Evolutionary conservation across 2,329 filamentous ascomycete species (phyloP).

Genomic region (Botryotinia globosa): DNA sequence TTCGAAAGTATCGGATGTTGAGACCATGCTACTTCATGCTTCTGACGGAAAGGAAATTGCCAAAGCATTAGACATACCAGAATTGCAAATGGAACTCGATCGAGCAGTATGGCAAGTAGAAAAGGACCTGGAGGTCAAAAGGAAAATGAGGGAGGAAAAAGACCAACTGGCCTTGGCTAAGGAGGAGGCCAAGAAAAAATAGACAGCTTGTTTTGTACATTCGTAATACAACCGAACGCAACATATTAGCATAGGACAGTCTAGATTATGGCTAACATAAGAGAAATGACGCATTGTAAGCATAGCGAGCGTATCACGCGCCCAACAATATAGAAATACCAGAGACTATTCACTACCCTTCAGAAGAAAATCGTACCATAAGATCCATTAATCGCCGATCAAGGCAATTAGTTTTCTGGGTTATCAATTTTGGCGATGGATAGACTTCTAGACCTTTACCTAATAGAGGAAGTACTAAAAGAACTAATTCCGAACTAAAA

Average conservation of each 20-base stretch:
- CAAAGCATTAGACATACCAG: conserved; percentile 62
- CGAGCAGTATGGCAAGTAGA: conserved; percentile 74
- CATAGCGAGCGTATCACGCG: conserved; percentile 7
- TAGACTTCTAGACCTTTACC: not conserved
- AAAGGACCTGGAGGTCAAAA: conserved; percentile 35
- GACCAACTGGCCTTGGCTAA: conserved; percentile 26
- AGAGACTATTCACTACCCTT: conserved; percentile 3
- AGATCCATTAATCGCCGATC: not conserved
- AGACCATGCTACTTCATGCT: conserved; percentile 47
- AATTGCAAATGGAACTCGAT: conserved; percentile 70
- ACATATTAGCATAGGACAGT: not conserved
- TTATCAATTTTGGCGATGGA: not conserved
- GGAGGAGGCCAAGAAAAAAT: conserved; percentile 26
- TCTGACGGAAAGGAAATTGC: conserved; percentile 57
- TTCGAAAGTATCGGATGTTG: conserved; percentile 34
- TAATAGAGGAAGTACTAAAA: conserved; percentile 11
- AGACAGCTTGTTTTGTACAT: conserved; percentile 1
- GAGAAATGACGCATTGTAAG: conserved; percentile 16
- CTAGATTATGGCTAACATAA: not conserved
- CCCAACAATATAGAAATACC: conserved; percentile 3
- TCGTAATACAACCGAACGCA: conserved; percentile 1
- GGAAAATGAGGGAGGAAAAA: conserved; percentile 32
- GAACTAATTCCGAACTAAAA: conserved; percentile 17
- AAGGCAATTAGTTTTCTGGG: not conserved
- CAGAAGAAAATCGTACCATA: not conserved